These are phyloP conservation scores for Hyparrhenia diplandra DNA, from an alignment of 176 grass and related monocot genomes.

Conservation along the genomic window DNA sequence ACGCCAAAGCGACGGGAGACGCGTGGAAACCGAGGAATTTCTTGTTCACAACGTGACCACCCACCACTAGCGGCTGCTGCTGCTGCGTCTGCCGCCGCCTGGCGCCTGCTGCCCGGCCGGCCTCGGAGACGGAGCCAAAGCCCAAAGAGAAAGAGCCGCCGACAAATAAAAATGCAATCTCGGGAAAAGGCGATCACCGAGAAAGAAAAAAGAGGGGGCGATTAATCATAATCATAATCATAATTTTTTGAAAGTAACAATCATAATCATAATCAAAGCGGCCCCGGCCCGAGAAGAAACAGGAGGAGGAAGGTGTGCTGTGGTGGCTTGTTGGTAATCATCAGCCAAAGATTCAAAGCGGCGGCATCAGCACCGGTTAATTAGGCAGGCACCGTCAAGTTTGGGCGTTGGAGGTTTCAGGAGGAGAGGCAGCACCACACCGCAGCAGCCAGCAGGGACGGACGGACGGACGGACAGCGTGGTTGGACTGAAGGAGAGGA, in stretches of 20 bases:
- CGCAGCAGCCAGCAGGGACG: neutral
- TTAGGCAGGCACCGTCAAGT: too few relatives aligned
- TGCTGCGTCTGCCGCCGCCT: too few relatives aligned
- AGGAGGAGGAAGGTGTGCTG: neutral
- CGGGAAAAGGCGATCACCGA: slow-evolving; percentile 10
- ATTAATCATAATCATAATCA: too few relatives aligned
- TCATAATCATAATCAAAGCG: too few relatives aligned
- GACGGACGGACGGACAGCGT: neutral
- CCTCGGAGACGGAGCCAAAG: neutral
- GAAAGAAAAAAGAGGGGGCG: neutral
- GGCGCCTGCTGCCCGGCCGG: neutral
- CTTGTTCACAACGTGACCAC: slow-evolving; percentile 39
- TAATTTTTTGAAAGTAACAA: too few relatives aligned
- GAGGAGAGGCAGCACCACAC: too few relatives aligned
- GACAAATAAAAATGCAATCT: slow-evolving; percentile 20
- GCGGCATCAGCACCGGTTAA: neutral
- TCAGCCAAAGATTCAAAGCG: too few relatives aligned
- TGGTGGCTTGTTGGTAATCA: neutral
- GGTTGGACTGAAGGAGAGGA: neutral
- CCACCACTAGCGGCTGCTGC: neutral
- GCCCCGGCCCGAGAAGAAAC: neutral
- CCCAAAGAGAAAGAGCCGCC: neutral
- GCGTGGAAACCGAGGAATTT: slow-evolving; percentile 51
- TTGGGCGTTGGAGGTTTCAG: too few relatives aligned
- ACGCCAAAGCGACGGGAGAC: neutral